Base-by-base conservation (phyloP, 352 stramenopile species). In the Globisporangium irregulare region DNA sequence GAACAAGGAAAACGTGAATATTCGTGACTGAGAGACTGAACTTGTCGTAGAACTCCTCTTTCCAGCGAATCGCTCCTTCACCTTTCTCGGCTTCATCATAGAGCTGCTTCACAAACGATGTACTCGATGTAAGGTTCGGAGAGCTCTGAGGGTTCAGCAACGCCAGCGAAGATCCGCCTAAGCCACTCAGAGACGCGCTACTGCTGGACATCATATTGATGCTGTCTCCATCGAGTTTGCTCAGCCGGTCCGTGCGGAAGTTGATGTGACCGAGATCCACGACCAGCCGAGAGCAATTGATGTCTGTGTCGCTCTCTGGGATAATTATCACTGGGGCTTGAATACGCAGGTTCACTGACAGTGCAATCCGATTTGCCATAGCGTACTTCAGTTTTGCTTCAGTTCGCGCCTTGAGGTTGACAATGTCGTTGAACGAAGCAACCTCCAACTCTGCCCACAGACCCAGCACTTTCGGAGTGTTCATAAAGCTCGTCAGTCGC, bases 31-130 rank as follows among this genome's bases (percentile, higher is more conserved):
- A 87, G 24, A 95, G 73, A 25, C 80, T 91, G 69, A 96, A 96
- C 71, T 95, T 96, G 76, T 96, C 89, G 67, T 96, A 96, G 62
- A 96, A 96, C 55, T 95, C 89, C 71, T 96, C 89, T 59, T 96
- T 96, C 89, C 89, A 96, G 22, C 86, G 89, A 68, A 94, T 90
- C 7, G 87, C 86, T 0, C 86, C 85, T 73, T 96, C 86, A 25
- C 87, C 89, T 70, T 78, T 84, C 57, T 96, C 89, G 2, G 84
- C 86, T 73, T 96, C 89, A 70, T 96, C 89, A 54, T 91, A 94
- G 12, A 96, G 57, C 50, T 96, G 89, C 67, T 92, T 90, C 32
- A 92, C 85, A 36, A 96, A 96, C 9, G 82, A 92, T 41, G 84
- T 92, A 57, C 82, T 90, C 3, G 79, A 76, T 4, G 69, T 70